phyloP scores from a whole-genome alignment of 169 alveolate species.

The Neospora caninum region DNA sequence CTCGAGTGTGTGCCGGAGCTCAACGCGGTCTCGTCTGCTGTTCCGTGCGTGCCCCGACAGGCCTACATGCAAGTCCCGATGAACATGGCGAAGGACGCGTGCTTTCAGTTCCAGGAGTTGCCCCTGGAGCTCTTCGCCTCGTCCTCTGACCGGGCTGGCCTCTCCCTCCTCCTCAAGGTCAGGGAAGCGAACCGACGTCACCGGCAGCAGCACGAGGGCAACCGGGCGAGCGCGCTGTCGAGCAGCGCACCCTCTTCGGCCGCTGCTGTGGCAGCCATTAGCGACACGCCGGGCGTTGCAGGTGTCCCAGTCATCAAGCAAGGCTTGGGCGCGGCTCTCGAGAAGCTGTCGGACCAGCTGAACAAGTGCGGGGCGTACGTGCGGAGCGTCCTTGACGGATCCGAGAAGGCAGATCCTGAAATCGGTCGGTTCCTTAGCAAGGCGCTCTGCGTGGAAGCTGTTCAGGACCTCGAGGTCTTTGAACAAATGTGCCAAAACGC shows the following conservation, averaged over 20 bases:
- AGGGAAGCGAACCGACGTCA: slow-evolving; percentile 60
- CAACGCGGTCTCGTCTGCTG: too few species aligned
- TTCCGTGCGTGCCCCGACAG: slow-evolving; percentile 6
- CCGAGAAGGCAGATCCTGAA: slow-evolving; percentile 74
- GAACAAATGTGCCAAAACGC: slow-evolving; percentile 85
- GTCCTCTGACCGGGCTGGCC: slow-evolving; percentile 76
- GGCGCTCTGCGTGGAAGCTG: slow-evolving; percentile 79
- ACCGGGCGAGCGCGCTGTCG: slow-evolving; percentile 67
- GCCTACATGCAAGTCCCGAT: slow-evolving; percentile 84
- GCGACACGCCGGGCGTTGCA: slow-evolving; percentile 48
- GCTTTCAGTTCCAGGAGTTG: slow-evolving; percentile 87
- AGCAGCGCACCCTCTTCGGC: slow-evolving; percentile 18
- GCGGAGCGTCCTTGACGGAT: slow-evolving; percentile 52
- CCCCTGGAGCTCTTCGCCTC: slow-evolving; percentile 81
- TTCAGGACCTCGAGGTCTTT: slow-evolving; percentile 76
- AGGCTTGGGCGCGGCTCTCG: slow-evolving; percentile 64
- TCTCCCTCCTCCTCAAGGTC: slow-evolving; percentile 58
- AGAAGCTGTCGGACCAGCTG: slow-evolving; percentile 57
- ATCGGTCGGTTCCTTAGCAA: slow-evolving; percentile 84
- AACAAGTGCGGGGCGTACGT: slow-evolving; percentile 51
- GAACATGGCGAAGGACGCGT: slow-evolving; percentile 82
- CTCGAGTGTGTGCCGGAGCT: too few species aligned
- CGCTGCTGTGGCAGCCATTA: slow-evolving; percentile 41
- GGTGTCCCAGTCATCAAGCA: slow-evolving; percentile 59
- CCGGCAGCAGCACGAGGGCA: slow-evolving; percentile 67